Percentiles rank a stretch among this genome's conserved stretches.
Evolutionary conservation across 148 eudicot species (phyloP).

Genomic region (Vaccinium myrtillus): DNA sequence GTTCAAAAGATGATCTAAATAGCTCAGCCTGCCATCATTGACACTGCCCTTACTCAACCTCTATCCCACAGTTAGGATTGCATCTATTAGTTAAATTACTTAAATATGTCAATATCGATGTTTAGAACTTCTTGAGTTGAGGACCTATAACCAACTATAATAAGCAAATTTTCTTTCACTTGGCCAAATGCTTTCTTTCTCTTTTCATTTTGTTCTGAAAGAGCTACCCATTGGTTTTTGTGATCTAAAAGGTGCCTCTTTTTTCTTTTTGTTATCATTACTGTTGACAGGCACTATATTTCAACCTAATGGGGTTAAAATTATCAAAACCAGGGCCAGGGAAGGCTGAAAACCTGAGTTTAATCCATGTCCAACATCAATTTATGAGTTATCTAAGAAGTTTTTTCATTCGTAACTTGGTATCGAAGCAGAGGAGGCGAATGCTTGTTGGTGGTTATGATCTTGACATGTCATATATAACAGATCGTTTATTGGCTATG

Average conservation of each 20-base stretch:
- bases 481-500: slow-evolving; percentile 61
- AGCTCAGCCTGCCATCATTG: neutral
- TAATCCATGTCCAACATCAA: slow-evolving; percentile 26
- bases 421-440: slow-evolving; percentile 59
- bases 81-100: neutral
- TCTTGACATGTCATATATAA: slow-evolving; percentile 66
- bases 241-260: neutral
- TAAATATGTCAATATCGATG: neutral
- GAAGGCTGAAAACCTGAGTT: slow-evolving; percentile 10
- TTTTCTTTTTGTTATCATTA: neutral
- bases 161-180: neutral
- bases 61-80: neutral
- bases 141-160: neutral
- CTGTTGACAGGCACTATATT: slow-evolving; percentile 9
- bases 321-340: slow-evolving; percentile 36
- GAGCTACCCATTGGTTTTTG: neutral
- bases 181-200: neutral
- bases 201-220: neutral
- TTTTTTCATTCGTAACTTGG: slow-evolving; percentile 49
- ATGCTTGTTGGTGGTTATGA: slow-evolving; percentile 66
- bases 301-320: slow-evolving; percentile 44
- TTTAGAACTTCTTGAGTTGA: neutral
- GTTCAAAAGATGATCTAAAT: neutral
- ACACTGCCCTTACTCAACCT: neutral
- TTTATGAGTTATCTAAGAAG: slow-evolving; percentile 40